Conservation (phyloP, 345 rosid genomes). For the Cardiospermum halicacabum region DNA sequence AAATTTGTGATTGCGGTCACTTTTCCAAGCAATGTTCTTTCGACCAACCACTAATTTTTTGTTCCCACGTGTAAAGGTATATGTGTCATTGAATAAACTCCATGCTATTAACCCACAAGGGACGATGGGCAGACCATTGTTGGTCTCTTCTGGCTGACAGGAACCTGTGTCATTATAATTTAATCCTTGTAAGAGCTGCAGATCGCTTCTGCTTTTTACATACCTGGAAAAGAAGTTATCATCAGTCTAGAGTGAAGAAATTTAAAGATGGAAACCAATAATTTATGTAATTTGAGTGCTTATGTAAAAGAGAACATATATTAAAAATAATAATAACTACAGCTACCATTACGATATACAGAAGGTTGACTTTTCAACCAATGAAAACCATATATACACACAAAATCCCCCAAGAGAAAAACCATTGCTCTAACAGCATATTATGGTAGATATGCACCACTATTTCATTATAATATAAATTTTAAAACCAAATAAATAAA, state of each 20-base stretch:
- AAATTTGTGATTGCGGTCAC: conserved; percentile 76
- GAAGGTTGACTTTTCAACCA: not conserved
- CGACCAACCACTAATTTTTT: conserved; percentile 41
- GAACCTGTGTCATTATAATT: conserved; percentile 45
- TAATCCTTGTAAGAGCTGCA: conserved; percentile 58
- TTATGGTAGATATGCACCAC: not conserved
- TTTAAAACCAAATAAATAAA: conserved; percentile 3
- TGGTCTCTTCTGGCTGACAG: conserved; percentile 61
- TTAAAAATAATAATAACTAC: not conserved
- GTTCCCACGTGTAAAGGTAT: conserved; percentile 41
- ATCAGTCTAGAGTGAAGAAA: conserved; percentile 6
- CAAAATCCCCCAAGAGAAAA: not conserved
- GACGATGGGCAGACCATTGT: conserved; percentile 54
- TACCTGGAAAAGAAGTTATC: conserved; percentile 39
- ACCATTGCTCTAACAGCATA: not conserved
- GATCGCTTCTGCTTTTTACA: conserved; percentile 80
- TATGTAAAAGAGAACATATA: not conserved
- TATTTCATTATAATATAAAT: not conserved
- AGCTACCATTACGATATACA: not conserved
- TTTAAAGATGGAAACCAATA: conserved; percentile 1
- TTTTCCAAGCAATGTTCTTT: conserved; percentile 71
- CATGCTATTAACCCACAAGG: conserved; percentile 86
- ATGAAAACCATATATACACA: not conserved
- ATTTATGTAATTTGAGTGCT: not conserved
- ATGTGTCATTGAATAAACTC: conserved; percentile 89